Evolutionary conservation across 306 rosid genomes (phyloP).

Genomic region (Prunus mongolica): DNA sequence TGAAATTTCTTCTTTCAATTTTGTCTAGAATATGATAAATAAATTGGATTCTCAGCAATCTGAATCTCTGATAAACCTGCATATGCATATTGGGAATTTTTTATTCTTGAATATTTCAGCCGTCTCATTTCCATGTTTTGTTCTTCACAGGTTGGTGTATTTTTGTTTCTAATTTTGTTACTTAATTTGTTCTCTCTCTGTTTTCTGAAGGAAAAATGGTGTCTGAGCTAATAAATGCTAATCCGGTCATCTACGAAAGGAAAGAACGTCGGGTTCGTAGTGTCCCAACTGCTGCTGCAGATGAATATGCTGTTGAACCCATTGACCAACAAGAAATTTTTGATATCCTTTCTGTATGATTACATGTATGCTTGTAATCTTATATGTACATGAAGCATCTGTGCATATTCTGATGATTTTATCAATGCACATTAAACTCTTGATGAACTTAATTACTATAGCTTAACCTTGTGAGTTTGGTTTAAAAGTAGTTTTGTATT

Average conservation of each 20-base stretch:
- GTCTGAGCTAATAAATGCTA: slow-evolving; percentile 68
- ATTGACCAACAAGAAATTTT: slow-evolving; percentile 82
- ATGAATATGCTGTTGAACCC: slow-evolving; percentile 51
- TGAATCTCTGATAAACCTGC: background rate
- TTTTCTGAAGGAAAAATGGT: slow-evolving; percentile 44
- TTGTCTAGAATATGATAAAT: background rate
- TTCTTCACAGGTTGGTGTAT: background rate
- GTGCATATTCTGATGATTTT: background rate
- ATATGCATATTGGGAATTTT: background rate
- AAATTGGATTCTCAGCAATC: background rate
- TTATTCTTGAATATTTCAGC: background rate
- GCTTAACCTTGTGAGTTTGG: background rate
- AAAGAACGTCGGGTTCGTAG: slow-evolving; percentile 70
- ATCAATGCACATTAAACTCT: background rate
- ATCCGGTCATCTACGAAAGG: slow-evolving; percentile 75
- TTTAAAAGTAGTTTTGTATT: background rate
- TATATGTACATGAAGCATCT: background rate
- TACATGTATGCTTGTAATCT: background rate
- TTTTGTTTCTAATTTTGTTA: background rate
- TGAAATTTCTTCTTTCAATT: background rate
- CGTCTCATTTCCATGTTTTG: background rate
- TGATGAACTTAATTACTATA: background rate
- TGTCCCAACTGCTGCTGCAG: slow-evolving; percentile 25
- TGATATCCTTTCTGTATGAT: slow-evolving; percentile 59
- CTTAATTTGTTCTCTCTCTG: background rate